Percentiles rank a stretch among this genome's conserved stretches.
phyloP scores from a whole-genome alignment of 2,329 filamentous ascomycete genomes.

The Colletotrichum echinochloae region DNA sequence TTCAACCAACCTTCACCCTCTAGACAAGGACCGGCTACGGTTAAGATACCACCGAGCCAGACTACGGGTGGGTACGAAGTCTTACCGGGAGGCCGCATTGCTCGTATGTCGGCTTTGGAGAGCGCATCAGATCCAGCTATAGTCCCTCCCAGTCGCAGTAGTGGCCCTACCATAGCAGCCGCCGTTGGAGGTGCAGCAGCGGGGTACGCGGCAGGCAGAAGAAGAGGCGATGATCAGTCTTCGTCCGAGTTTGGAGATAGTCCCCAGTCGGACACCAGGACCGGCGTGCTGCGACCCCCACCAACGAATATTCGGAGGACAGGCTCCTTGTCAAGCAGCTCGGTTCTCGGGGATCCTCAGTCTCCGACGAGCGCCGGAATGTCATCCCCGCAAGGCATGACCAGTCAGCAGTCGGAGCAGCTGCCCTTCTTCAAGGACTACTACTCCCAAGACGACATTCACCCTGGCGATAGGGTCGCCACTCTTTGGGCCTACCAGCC shows the following conservation, averaged over 20 bases:
- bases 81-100: slow-evolving; percentile 88
- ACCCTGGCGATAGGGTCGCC: slow-evolving; percentile 88
- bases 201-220: slow-evolving; percentile 57
- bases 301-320: slow-evolving; percentile 74
- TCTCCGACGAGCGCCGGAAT: slow-evolving; percentile 81
- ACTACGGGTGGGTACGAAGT: slow-evolving; percentile 72
- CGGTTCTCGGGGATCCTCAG: slow-evolving; percentile 77
- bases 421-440: slow-evolving; percentile 98
- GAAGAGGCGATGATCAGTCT: slow-evolving; percentile 67
- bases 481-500: slow-evolving; percentile 98
- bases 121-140: slow-evolving; percentile 74
- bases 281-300: slow-evolving; percentile 67
- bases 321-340: slow-evolving; percentile 90
- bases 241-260: slow-evolving; percentile 80
- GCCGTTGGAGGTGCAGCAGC: slow-evolving; percentile 61
- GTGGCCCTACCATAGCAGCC: slow-evolving; percentile 46
- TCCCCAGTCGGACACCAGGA: slow-evolving; percentile 73
- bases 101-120: slow-evolving; percentile 95
- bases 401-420: slow-evolving; percentile 94
- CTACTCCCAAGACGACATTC: slow-evolving; percentile 96
- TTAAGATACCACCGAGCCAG: slow-evolving; percentile 50
- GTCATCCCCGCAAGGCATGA: slow-evolving; percentile 86
- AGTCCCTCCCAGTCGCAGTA: slow-evolving; percentile 53
- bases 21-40: slow-evolving; percentile 60
- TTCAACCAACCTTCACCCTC: slow-evolving; percentile 91